Conservation (phyloP, 2,329 filamentous ascomycete species). For the Fusarium avenaceum region DNA sequence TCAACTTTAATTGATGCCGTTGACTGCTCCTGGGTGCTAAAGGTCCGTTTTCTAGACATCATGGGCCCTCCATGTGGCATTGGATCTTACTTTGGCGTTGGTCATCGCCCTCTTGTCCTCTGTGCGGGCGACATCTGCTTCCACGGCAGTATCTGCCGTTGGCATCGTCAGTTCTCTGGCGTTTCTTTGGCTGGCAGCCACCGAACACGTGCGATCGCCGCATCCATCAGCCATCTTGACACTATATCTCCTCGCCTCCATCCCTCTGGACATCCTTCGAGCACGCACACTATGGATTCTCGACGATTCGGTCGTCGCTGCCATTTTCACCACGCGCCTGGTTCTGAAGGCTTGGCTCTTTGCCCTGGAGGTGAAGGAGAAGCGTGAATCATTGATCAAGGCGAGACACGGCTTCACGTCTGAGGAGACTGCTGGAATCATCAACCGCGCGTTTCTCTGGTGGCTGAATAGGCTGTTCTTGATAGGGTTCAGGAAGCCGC, state of each 20-base stretch:
- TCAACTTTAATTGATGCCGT: slow-evolving; percentile 11
- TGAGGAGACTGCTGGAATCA: slow-evolving; percentile 16
- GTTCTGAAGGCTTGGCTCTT: slow-evolving; percentile 12
- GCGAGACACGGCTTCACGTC: slow-evolving; percentile 11
- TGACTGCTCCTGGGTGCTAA: slow-evolving; percentile 9
- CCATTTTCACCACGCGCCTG: slow-evolving; percentile 14
- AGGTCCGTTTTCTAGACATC: slow-evolving; percentile 8
- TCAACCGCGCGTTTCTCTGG: slow-evolving; percentile 16
- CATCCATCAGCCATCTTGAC: slow-evolving; percentile 15
- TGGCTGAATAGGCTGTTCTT: slow-evolving; percentile 16
- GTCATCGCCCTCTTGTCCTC: slow-evolving; percentile 10
- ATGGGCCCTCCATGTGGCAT: slow-evolving; percentile 14
- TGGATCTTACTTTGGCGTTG: slow-evolving; percentile 13
- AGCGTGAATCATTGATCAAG: slow-evolving; percentile 13
- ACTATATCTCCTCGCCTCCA: slow-evolving; percentile 11
- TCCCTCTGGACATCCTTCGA: slow-evolving; percentile 6
- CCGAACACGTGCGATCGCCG: slow-evolving; percentile 12
- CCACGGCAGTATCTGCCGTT: slow-evolving; percentile 13
- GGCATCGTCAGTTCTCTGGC: slow-evolving; percentile 8
- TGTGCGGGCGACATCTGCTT: slow-evolving; percentile 13
- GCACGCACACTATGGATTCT: slow-evolving; percentile 14
- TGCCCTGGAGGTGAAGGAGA: slow-evolving; percentile 15
- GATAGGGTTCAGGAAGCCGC: slow-evolving; percentile 14
- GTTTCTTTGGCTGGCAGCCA: slow-evolving; percentile 14
- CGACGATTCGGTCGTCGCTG: slow-evolving; percentile 12